A percentile compares a stretch with the other conserved stretches of the same genome.
Conservation (phyloP, 1,284 basidiomycete species). For the Trametes polyzona region DNA sequence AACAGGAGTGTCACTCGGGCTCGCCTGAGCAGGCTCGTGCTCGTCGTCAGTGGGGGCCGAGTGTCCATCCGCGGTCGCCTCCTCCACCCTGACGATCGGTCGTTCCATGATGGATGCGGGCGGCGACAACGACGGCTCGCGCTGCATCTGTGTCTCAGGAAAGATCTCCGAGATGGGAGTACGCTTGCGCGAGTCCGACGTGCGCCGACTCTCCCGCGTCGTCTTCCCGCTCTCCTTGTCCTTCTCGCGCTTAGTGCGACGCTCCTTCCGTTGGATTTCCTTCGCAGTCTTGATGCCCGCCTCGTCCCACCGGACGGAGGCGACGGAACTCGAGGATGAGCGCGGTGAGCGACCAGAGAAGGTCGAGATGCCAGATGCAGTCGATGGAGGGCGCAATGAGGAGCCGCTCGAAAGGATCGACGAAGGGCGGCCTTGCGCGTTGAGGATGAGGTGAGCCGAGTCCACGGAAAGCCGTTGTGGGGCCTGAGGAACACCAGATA, state of each 20-base stretch:
- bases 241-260: constrained; percentile 33
- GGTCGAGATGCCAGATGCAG: constrained; percentile 50
- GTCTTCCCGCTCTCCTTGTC: constrained; percentile 23
- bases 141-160: constrained; percentile 31
- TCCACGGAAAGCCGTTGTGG: constrained; percentile 50
- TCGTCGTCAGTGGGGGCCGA: constrained; percentile 35
- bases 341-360: constrained; percentile 36
- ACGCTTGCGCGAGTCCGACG: constrained; percentile 35
- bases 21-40: constrained; percentile 11
- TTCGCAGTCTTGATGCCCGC: constrained; percentile 56
- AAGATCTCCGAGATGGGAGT: constrained; percentile 40
- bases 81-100: constrained; percentile 54
- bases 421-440: constrained; percentile 40
- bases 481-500: constrained; percentile 20
- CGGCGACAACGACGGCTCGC: constrained; percentile 21
- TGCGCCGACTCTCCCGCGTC: constrained; percentile 29
- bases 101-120: constrained; percentile 17
- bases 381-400: constrained; percentile 62
- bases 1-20: constrained; percentile 47
- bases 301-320: constrained; percentile 68
- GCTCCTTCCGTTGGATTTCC: constrained; percentile 53
- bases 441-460: constrained; percentile 39
- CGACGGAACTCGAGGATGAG: constrained; percentile 53
- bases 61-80: constrained; percentile 57
- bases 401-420: constrained; percentile 55